Evolutionary conservation across 495 filamentous ascomycete species (phyloP).

Genomic region (Neurospora sp.): DNA sequence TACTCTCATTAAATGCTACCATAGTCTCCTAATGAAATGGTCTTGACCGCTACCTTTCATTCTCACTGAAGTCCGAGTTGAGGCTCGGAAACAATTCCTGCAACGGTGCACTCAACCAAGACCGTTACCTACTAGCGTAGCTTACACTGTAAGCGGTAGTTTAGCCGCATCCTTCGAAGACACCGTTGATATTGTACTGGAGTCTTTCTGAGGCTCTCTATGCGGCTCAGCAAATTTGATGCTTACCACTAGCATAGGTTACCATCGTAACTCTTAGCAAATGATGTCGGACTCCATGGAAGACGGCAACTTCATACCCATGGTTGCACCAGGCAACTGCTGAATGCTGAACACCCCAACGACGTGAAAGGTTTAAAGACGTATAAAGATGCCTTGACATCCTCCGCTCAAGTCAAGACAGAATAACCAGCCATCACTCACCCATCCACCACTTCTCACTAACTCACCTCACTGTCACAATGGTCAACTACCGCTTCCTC

Average conservation of each 20-base stretch:
- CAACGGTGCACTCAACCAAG: background rate
- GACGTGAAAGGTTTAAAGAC: background rate
- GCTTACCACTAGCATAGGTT: background rate
- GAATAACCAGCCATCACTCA: background rate
- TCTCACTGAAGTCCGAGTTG: background rate
- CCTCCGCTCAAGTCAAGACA: background rate
- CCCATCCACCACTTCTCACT: background rate
- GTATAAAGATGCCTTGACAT: background rate
- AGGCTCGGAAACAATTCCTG: background rate
- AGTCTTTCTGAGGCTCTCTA: background rate
- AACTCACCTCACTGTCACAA: background rate
- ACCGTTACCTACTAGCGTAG: background rate
- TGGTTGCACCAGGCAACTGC: background rate
- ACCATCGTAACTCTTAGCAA: background rate
- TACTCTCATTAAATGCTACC: background rate
- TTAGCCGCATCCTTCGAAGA: background rate
- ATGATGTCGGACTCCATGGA: background rate
- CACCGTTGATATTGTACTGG: background rate
- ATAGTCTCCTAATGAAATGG: background rate
- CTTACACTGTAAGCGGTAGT: background rate
- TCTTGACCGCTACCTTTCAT: background rate
- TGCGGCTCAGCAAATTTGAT: background rate
- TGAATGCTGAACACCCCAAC: background rate
- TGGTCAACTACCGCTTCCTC: background rate
- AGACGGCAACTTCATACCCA: background rate